These are phyloP conservation scores for Aspergillus bridgeri DNA, from an alignment of 495 filamentous ascomycete species.

Conservation along the genomic window DNA sequence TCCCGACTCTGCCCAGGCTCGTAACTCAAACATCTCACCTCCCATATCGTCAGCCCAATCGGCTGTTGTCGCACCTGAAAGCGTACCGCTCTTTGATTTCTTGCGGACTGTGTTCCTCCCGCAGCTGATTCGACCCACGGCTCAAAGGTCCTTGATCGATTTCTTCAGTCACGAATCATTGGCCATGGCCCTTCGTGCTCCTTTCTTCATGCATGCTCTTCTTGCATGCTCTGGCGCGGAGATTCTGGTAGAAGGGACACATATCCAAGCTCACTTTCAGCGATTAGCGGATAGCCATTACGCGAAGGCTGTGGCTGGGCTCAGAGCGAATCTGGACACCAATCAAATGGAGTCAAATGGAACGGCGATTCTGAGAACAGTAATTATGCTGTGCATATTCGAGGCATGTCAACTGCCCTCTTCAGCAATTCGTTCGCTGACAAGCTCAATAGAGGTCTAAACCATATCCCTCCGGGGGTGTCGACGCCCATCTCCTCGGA, in stretches of 20 bases:
- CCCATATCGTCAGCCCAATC: neutral
- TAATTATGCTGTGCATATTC: constrained; percentile 24
- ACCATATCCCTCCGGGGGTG: constrained; percentile 11
- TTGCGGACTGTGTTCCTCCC: constrained; percentile 17
- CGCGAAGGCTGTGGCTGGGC: constrained; percentile 11
- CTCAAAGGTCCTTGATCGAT: constrained; percentile 10
- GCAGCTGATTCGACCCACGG: constrained; percentile 17
- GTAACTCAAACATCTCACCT: neutral
- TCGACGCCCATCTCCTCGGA: constrained; percentile 18
- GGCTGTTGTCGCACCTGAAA: constrained; percentile 12
- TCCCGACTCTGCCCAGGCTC: neutral
- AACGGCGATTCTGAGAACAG: constrained; percentile 9
- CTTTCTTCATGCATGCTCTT: constrained; percentile 23
- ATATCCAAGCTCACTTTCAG: neutral
- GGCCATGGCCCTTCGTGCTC: constrained; percentile 7
- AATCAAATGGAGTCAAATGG: neutral
- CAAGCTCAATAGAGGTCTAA: constrained; percentile 15
- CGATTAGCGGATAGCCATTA: constrained; percentile 16
- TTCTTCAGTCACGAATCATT: constrained; percentile 13
- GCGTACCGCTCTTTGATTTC: constrained; percentile 19
- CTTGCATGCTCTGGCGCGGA: constrained; percentile 24
- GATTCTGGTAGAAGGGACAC: constrained; percentile 12
- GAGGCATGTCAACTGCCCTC: constrained; percentile 9
- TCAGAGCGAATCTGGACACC: constrained; percentile 8
- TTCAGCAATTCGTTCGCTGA: neutral